Evolutionary conservation across 1,284 basidiomycete species (phyloP), one percentile per base, ranked within the genome.

Genomic region (Pyrrhoderma noxium): DNA sequence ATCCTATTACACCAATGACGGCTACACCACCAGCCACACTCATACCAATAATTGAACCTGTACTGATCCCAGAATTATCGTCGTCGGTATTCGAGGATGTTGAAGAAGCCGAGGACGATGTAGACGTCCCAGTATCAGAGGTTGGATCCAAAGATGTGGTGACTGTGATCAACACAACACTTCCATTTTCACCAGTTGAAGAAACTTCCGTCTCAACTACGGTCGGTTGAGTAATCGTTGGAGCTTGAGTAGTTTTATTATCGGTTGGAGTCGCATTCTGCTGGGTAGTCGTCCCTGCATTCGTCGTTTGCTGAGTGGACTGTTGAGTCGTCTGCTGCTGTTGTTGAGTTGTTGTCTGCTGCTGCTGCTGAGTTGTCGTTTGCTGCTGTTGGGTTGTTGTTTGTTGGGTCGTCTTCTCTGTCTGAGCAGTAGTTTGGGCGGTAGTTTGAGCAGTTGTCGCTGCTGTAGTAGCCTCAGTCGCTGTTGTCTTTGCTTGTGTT

Each of bases 21-120:
- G 84, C 83, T 50, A 89, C 70, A 52, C 85, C 86, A 37, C 85
- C 87, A 8, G 86, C 81, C 22, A 90, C 85, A 0, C 85, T 82
- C 52, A 90, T 70, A 44, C 87, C 87, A 43, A 89, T 65, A 59
- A 90, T 87, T 34, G 85, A 84, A 2, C 83, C 82, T 5, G 75
- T 80, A 45, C 78, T 65, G 19, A 88, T 64, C 16, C 73, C 67
- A 23, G 65, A 55, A 53, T 51, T 46, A 34, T 40, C 50, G 41
- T 60, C 57, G 27, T 56, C 44, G 19, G 41, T 0, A 2, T 55
- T 2, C 13, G 35, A 37, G 34, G 42, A 13, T 3, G 42, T 16
- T 3, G 57, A 23, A 1, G 60, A 18, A 14, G 54, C 14, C 11
- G 58, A 19, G 22, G 56, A 51, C 9, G 56, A 35, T 8, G 57